Conservation (phyloP, 2,329 filamentous ascomycete genomes). For the Stenocarpella maydis region DNA sequence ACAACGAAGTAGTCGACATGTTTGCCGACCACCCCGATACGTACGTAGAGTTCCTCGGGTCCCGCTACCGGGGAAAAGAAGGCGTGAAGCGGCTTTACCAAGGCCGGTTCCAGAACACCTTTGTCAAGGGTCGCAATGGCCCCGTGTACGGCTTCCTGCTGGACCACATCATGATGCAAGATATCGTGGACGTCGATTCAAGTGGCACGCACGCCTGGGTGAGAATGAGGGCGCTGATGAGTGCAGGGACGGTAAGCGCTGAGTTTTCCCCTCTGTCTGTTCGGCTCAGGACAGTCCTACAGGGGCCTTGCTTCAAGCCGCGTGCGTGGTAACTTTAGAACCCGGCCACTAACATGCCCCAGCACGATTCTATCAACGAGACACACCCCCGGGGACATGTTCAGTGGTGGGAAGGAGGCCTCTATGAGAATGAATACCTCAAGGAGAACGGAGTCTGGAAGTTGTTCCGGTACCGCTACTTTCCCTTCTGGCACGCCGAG, state of each 20-base stretch:
- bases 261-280: background rate
- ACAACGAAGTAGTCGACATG: slow-evolving; percentile 61
- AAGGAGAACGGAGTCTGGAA: slow-evolving; percentile 64
- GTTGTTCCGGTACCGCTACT: slow-evolving; percentile 62
- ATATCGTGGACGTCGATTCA: slow-evolving; percentile 60
- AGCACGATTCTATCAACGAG: slow-evolving; percentile 57
- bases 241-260: slow-evolving; percentile 51
- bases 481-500: slow-evolving; percentile 64
- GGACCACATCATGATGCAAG: slow-evolving; percentile 66
- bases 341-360: background rate
- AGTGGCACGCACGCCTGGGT: slow-evolving; percentile 57
- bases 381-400: slow-evolving; percentile 59
- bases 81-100: slow-evolving; percentile 62
- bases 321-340: too few relatives aligned
- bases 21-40: slow-evolving; percentile 61
- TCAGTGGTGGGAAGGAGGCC: slow-evolving; percentile 66
- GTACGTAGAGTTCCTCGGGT: slow-evolving; percentile 64
- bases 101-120: slow-evolving; percentile 57
- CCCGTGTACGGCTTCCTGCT: slow-evolving; percentile 64
- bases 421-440: slow-evolving; percentile 68
- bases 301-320: too few relatives aligned
- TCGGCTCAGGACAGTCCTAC: too few relatives aligned
- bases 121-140: slow-evolving; percentile 63
- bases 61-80: slow-evolving; percentile 59
- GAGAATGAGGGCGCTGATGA: slow-evolving; percentile 64